phyloP scores from a whole-genome alignment of 2,329 filamentous ascomycete species.

The Aspergillus glaucus region DNA sequence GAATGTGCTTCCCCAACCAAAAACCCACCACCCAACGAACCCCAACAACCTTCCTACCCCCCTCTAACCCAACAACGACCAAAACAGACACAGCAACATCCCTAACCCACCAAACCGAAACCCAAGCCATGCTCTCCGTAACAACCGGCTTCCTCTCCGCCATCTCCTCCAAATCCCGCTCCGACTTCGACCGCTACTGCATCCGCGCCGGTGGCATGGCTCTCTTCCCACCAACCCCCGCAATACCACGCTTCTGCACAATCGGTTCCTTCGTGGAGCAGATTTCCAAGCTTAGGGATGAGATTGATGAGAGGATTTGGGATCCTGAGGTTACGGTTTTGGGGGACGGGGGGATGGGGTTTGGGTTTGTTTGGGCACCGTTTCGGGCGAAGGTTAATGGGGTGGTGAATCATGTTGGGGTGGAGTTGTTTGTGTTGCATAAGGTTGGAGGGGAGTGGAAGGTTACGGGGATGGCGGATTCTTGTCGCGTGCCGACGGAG shows the following conservation, averaged over 20 bases:
- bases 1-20: too few species aligned
- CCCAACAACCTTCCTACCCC: not conserved
- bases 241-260: constrained; percentile 28
- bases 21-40: too few species aligned
- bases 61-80: not conserved
- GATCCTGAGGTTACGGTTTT: constrained; percentile 28
- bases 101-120: not conserved
- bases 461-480: constrained; percentile 30
- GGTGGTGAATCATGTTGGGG: constrained; percentile 30
- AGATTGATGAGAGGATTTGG: constrained; percentile 31
- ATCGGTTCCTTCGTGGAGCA: constrained; percentile 31
- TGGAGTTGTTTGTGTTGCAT: constrained; percentile 29
- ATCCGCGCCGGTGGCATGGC: constrained; percentile 30
- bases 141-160: constrained; percentile 25
- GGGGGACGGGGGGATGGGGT: constrained; percentile 22
- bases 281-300: constrained; percentile 20
- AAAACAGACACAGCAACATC: not conserved
- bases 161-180: constrained; percentile 23
- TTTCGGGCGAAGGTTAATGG: constrained; percentile 31
- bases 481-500: constrained; percentile 25
- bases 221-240: constrained; percentile 24
- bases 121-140: constrained; percentile 18
- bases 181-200: constrained; percentile 30
- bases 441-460: constrained; percentile 29
- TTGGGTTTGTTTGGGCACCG: constrained; percentile 29